Conservation (phyloP, 2,329 filamentous ascomycete species). For the Alternaria alternata region DNA sequence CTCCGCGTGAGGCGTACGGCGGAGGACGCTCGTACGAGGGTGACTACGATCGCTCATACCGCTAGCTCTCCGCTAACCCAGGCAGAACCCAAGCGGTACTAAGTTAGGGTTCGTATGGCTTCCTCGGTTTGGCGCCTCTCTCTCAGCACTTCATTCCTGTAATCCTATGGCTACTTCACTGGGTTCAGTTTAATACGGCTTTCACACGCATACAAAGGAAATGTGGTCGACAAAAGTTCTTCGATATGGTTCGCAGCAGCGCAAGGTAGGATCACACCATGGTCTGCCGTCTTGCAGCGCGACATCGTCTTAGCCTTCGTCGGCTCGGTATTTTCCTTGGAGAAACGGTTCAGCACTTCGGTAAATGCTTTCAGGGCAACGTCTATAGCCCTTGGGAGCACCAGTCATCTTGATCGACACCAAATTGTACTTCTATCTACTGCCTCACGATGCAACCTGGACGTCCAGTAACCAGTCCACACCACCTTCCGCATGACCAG, state of each 20-base stretch:
- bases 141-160: constrained; percentile 45
- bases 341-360: constrained; percentile 51
- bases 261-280: constrained; percentile 45
- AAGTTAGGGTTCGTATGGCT: constrained; percentile 38
- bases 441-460: constrained; percentile 48
- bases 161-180: constrained; percentile 47
- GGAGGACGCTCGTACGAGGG: constrained; percentile 54
- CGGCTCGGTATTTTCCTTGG: constrained; percentile 54
- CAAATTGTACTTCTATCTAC: constrained; percentile 56
- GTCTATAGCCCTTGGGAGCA: constrained; percentile 44
- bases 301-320: constrained; percentile 47
- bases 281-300: constrained; percentile 45
- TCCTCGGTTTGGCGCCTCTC: constrained; percentile 37
- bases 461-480: constrained; percentile 49
- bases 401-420: constrained; percentile 51
- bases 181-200: constrained; percentile 51
- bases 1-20: constrained; percentile 49
- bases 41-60: constrained; percentile 57
- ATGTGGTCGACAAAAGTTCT: constrained; percentile 52
- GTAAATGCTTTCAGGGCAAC: constrained; percentile 49
- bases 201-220: constrained; percentile 41
- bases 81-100: constrained; percentile 50
- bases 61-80: constrained; percentile 45
- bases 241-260: constrained; percentile 48
- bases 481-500: constrained; percentile 46